Evolutionary conservation across 2,329 filamentous ascomycete genomes (phyloP).

Genomic region (Coniochaeta sp.): DNA sequence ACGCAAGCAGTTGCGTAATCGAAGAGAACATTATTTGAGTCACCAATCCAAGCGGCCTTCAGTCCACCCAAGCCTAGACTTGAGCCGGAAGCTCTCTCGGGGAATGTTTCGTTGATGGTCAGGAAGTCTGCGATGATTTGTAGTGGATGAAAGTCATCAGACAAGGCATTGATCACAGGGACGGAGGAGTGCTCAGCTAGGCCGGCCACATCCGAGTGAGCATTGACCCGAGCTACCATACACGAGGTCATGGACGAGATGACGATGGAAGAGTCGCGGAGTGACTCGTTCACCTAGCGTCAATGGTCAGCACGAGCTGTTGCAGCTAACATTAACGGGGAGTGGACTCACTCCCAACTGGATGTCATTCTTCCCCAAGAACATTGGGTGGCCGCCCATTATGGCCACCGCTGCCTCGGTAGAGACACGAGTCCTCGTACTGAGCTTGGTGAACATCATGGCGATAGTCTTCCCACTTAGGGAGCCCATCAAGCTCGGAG

Average conservation of each 20-base stretch:
- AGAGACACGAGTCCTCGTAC: slow-evolving; percentile 86
- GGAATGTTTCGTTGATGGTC: slow-evolving; percentile 76
- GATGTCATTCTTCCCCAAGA: slow-evolving; percentile 90
- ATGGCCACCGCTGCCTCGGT: slow-evolving; percentile 86
- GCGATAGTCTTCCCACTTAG: slow-evolving; percentile 77
- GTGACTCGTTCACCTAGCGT: slow-evolving; percentile 76
- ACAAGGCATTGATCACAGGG: slow-evolving; percentile 81
- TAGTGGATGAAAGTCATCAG: slow-evolving; percentile 85
- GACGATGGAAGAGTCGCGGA: slow-evolving; percentile 87
- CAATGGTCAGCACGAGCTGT: background rate
- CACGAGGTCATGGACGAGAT: slow-evolving; percentile 90
- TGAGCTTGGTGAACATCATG: slow-evolving; percentile 95
- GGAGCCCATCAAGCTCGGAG: slow-evolving; percentile 52
- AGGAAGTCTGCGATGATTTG: slow-evolving; percentile 93
- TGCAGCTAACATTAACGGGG: background rate
- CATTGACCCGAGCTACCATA: slow-evolving; percentile 72
- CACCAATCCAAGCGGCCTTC: slow-evolving; percentile 93
- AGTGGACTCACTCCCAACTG: slow-evolving; percentile 71
- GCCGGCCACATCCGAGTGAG: slow-evolving; percentile 66
- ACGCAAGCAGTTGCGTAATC: slow-evolving; percentile 82
- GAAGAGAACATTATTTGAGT: slow-evolving; percentile 95
- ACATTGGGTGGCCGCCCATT: slow-evolving; percentile 92
- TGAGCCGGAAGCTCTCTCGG: slow-evolving; percentile 29
- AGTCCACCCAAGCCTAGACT: slow-evolving; percentile 68
- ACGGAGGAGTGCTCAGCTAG: slow-evolving; percentile 68